These are phyloP conservation scores for Trametes sanguinea DNA, from an alignment of 768 basidiomycete species.

Conservation along the genomic window DNA sequence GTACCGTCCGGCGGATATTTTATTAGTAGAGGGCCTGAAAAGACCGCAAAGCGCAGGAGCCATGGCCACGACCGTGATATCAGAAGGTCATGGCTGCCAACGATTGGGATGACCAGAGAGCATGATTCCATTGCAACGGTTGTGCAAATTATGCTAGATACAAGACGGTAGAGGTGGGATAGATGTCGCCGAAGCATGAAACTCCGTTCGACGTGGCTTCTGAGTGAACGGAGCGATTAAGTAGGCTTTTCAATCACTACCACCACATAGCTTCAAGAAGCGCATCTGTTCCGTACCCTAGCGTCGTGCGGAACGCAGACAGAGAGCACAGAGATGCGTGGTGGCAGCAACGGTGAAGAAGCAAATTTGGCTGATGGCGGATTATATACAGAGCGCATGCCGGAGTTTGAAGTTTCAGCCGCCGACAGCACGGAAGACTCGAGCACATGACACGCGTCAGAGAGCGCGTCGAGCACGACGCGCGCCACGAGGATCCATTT, in stretches of 20 bases:
- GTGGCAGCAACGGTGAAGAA: constrained; percentile 44
- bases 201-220: constrained; percentile 72
- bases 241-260: constrained; percentile 60
- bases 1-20: too few species aligned
- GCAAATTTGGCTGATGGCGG: constrained; percentile 20
- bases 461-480: neutral
- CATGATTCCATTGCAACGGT: neutral
- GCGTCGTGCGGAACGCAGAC: constrained; percentile 63
- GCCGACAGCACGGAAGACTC: constrained; percentile 17
- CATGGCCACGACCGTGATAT: too few species aligned
- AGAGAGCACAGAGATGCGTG: constrained; percentile 48
- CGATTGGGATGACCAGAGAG: too few species aligned
- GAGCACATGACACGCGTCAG: constrained; percentile 20
- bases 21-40: too few species aligned
- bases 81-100: too few species aligned
- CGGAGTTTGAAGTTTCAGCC: constrained; percentile 34
- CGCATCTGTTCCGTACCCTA: constrained; percentile 47
- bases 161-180: neutral
- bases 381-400: constrained; percentile 17
- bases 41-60: too few species aligned
- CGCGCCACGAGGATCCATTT: too few species aligned
- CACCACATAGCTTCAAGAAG: constrained; percentile 37
- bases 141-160: neutral
- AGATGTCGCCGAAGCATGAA: constrained; percentile 80
- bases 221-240: constrained; percentile 85